Base-by-base conservation (phyloP, 441 rosid species). In the Hura crepitans region DNA sequence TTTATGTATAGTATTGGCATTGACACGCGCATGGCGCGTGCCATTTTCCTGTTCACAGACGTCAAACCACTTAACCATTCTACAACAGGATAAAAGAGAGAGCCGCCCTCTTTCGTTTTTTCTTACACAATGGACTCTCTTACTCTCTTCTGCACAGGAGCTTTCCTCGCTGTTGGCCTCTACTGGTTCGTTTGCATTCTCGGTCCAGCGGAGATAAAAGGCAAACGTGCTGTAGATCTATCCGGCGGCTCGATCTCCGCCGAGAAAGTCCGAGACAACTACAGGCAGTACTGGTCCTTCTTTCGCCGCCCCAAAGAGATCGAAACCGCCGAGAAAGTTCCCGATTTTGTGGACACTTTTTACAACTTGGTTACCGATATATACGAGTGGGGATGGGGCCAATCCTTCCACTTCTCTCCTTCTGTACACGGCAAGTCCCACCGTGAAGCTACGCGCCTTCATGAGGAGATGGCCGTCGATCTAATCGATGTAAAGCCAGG, bases 331-430 rank as follows among this genome's bases (percentile, higher is more conserved):
- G 97, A 93, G 42, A 88, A 87, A 27, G 97, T 89, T 13, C 96
- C 97, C 0, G 96, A 83, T 73, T 89, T 93, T 69, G 98, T 93
- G 30, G 93, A 93, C 80, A 91, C 96, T 0, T 93, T 89, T 61
- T 93, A 93, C 88, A 93, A 91, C 78, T 74, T 93, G 45, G 97
- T 93, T 13, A 93, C 98, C 2, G 98, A 93, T 69, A 93, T 93
- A 59, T 93, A 93, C 83, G 98, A 93, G 83, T 93, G 98, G 98
- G 98, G 98, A 0, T 93, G 97, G 98, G 98, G 97, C 12, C 98
- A 93, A 72, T 93, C 97, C 57, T 93, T 93, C 82, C 98, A 93
- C 65, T 93, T 93, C 84, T 87, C 97, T 6, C 98, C 98, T 6
- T 77, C 86, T 9, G 4, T 89, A 28, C 80, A 82, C 0, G 94